Evolutionary conservation across 768 basidiomycete species (phyloP), one percentile per base, ranked within the genome.

Genomic region (Boletus sp.): DNA sequence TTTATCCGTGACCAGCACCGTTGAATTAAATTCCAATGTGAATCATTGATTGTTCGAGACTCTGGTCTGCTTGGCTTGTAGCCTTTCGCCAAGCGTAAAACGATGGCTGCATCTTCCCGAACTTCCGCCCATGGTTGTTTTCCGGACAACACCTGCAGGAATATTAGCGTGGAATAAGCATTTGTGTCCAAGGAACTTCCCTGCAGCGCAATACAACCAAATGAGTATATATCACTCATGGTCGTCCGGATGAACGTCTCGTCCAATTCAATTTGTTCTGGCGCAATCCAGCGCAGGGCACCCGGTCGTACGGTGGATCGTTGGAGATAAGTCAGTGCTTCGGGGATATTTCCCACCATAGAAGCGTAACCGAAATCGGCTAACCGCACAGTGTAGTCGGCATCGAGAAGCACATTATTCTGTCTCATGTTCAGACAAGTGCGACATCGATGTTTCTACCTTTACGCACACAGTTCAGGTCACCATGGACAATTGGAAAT

Each of bases 221-320:
- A 55, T 3, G 57, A 25, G 25, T 25, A 25, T 23, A 62, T 54
- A 33, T 62, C 61, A 14, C 60, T 62, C 48, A 49, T 43, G 1
- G 35, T 50, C 1, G 53, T 62, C 3, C 1, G 23, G 2, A 5
- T 39, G 2, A 9, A 30, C 2, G 23, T n/a, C 10, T 17, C n/a
- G n/a, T n/a, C 64, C 4, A 64, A 50, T 19, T 60, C 25, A 2
- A 79, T 11, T 42, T 49, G 63, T 21, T 71, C 61, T 1, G 75
- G 65, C 35, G 78, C 78, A 6, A 73, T 71, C 75, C 76, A 79
- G 0, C 78, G 72, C 37, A 78, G 67, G 14, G 77, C 74, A 5
- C 61, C 60, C 8, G 60, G 48, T 19, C 25, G 75, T 74, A 10
- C 68, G 65, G 48, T 77, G 62, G 42, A 63, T 47, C 42, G 30